A percentile compares a stretch with the other conserved stretches of the same genome.
Conservation (phyloP, 495 filamentous ascomycete species). For the Aspergillus asperescens region DNA sequence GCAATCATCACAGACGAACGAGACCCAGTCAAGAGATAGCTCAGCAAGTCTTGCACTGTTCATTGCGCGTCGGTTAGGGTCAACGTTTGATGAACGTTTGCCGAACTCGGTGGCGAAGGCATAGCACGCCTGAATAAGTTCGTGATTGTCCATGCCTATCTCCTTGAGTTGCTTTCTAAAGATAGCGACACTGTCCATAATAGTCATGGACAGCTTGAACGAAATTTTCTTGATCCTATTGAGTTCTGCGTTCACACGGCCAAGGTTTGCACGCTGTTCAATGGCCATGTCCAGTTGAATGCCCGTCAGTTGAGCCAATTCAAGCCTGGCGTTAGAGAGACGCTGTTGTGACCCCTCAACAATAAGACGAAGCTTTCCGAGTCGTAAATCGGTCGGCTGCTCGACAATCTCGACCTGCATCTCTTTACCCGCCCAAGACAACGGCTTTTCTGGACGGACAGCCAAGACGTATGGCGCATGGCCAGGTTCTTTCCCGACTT, state of each 20-base stretch:
- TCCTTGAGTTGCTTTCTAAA: slow-evolving; percentile 72
- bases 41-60: slow-evolving; percentile 93
- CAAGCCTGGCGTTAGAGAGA: slow-evolving; percentile 67
- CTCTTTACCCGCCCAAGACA: slow-evolving; percentile 78
- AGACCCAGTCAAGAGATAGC: slow-evolving; percentile 92
- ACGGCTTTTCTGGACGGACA: slow-evolving; percentile 69
- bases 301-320: slow-evolving; percentile 70
- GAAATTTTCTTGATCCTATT: slow-evolving; percentile 94
- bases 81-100: slow-evolving; percentile 87
- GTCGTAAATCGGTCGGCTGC: slow-evolving; percentile 77
- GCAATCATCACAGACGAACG: slow-evolving; percentile 96
- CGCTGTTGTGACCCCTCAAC: slow-evolving; percentile 81
- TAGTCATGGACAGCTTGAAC: slow-evolving; percentile 95
- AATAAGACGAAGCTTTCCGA: slow-evolving; percentile 80
- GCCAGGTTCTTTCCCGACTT: slow-evolving; percentile 60
- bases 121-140: slow-evolving; percentile 97
- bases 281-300: slow-evolving; percentile 81
- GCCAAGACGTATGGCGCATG: slow-evolving; percentile 75
- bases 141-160: slow-evolving; percentile 78
- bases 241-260: slow-evolving; percentile 83
- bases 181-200: slow-evolving; percentile 96
- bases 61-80: slow-evolving; percentile 87
- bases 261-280: slow-evolving; percentile 87
- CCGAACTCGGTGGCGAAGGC: slow-evolving; percentile 98
- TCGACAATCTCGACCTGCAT: slow-evolving; percentile 66